Percentiles rank a stretch among this genome's conserved stretches.
phyloP scores from a whole-genome alignment of 23 red algal species.

The Gracilaria vermiculophylla region DNA sequence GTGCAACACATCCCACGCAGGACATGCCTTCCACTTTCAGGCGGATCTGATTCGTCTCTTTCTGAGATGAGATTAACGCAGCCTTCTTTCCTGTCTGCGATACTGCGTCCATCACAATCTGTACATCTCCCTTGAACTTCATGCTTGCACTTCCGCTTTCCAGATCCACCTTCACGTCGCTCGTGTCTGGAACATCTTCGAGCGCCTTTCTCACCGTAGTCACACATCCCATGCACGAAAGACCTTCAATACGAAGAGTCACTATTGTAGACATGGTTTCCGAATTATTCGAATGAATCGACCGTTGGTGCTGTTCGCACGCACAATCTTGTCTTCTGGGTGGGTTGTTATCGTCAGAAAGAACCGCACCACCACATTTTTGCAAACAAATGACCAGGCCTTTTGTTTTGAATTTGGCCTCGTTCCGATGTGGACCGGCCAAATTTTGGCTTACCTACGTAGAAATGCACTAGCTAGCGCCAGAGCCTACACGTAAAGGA shows the following conservation, averaged over 20 bases:
- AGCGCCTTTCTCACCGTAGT: neutral
- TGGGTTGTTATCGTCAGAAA: too few species aligned
- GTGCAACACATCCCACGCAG: neutral
- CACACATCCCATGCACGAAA: constrained; percentile 14
- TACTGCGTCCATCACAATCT: neutral
- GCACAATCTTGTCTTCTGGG: too few species aligned
- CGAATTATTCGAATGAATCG: neutral
- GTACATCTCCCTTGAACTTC: neutral
- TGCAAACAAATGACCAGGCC: too few species aligned
- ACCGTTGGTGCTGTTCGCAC: too few species aligned
- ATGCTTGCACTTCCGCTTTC: constrained; percentile 3
- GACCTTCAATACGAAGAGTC: neutral
- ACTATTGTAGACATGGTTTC: neutral
- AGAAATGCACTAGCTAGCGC: too few species aligned
- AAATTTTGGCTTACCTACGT: too few species aligned
- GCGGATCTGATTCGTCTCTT: neutral
- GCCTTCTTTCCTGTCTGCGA: constrained; percentile 34
- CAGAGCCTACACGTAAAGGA: too few species aligned
- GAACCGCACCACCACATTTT: too few species aligned
- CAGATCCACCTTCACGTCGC: constrained; percentile 1
- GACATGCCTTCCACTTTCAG: constrained; percentile 1
- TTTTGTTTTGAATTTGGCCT: too few species aligned
- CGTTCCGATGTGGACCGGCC: too few species aligned
- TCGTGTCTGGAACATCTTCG: neutral
- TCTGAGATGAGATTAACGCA: neutral